Base-by-base conservation (phyloP, 2,329 filamentous ascomycete species). In the Exophiala sp. region DNA sequence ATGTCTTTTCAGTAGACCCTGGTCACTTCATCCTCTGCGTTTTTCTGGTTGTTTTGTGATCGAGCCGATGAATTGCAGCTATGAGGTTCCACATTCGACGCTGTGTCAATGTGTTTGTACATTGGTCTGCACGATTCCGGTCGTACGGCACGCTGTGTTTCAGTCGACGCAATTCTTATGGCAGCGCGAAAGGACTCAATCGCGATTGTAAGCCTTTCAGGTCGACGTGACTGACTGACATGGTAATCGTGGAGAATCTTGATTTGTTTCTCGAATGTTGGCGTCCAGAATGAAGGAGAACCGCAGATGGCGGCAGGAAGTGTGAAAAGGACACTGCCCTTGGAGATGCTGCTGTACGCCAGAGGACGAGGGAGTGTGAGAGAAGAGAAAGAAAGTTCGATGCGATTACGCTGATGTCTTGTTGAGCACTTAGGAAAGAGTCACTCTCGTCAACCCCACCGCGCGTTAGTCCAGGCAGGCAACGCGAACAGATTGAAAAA, bases 371-470 rank as follows among this genome's bases (percentile, higher is more conserved):
- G 18, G 16, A 12, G 39, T 35, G 42, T 55, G 20, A 40, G 43
- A 48, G 38, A 42, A 36, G 41, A 34, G 47, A 45, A 34, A 50
- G 29, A 48, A 43, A 46, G 44, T 16, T 50, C 36, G 42, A 51
- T 48, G 46, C 49, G 48, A 46, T 42, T 45, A 32, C 52, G 56
- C 36, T 35, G 48, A 45, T 33, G 57, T 55, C 53, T 51, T 50
- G 43, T 55, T 55, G 47, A 43, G 36, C 7, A n/a, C 20, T 43
- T 32, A n/a, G 41, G 20, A 43, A 44, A 36, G 39, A 54, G 52
- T 56, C 52, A 55, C 54, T 49, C 49, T 46, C 44, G 20, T 50
- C 49, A 20, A 56, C 49, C 42, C 50, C 52, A 59, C 53, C 40
- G 56, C 47, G 38, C 52, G 34, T 49, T 39, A 41, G 14, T 40